Conservation (phyloP, 768 basidiomycete genomes). For the Suillus variegatus region DNA sequence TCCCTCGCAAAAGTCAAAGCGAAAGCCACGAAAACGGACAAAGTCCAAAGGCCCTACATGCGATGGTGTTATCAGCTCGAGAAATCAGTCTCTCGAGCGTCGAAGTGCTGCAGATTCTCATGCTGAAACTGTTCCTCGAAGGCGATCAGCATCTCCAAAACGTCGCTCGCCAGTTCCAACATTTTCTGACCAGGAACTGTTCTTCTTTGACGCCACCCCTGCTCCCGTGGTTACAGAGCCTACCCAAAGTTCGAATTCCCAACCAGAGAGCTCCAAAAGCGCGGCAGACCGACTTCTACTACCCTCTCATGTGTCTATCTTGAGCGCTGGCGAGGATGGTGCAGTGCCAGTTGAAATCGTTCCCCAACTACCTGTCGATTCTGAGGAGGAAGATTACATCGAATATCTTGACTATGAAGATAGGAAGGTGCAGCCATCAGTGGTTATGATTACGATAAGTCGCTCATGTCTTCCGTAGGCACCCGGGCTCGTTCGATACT, state of each 20-base stretch:
- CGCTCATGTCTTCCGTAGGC: conserved; percentile 37
- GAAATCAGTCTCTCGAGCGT: conserved; percentile 19
- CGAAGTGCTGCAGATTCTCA: conserved; percentile 9
- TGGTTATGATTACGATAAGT: neutral
- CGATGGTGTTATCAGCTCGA: conserved; percentile 20
- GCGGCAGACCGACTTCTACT: conserved; percentile 44
- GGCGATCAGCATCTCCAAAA: conserved; percentile 42
- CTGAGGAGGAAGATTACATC: conserved; percentile 67
- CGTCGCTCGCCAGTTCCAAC: conserved; percentile 20
- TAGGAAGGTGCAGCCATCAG: conserved; percentile 45
- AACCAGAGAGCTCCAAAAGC: conserved; percentile 19
- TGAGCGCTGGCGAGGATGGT: conserved; percentile 32
- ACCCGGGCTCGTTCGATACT: conserved; percentile 60
- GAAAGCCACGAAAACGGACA: conserved; percentile 30
- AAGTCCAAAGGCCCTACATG: conserved; percentile 19
- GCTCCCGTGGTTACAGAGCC: conserved; percentile 29
- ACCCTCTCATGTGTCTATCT: conserved; percentile 69
- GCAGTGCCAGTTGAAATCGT: conserved; percentile 48
- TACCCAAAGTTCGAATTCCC: conserved; percentile 13
- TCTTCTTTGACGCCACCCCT: conserved; percentile 53
- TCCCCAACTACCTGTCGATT: conserved; percentile 39
- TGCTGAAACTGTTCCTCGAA: conserved; percentile 24
- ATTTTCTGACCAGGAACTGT: conserved; percentile 31
- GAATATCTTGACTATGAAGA: conserved; percentile 79
- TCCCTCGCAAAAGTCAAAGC: conserved; percentile 22